These are phyloP conservation scores for Nakazawaea wyomingensis DNA, from an alignment of 805 yeast genomes.

Conservation along the genomic window DNA sequence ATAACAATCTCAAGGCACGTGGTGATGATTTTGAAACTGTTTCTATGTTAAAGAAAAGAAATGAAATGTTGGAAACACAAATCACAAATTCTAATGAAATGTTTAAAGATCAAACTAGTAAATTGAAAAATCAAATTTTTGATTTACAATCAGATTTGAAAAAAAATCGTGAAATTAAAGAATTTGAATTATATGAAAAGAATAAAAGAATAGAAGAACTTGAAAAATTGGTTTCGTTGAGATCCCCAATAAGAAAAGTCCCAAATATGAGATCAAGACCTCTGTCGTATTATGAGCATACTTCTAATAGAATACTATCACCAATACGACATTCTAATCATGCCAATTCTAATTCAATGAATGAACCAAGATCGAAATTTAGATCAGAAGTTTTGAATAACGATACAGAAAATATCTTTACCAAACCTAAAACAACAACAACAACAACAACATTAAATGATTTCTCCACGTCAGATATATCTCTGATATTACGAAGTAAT, in stretches of 20 bases:
- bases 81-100: conserved; percentile 7
- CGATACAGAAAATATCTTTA: neutral
- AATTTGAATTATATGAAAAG: conserved; percentile 20
- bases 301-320: conserved; percentile 3
- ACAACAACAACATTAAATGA: neutral
- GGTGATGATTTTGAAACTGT: neutral
- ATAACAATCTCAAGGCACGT: neutral
- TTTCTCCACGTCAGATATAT: conserved; percentile 6
- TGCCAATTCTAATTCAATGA: neutral
- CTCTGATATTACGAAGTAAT: conserved; percentile 4
- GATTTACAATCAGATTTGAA: conserved; percentile 18
- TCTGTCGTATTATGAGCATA: conserved; percentile 5
- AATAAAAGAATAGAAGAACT: conserved; percentile 24
- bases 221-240: too few species aligned
- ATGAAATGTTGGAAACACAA: conserved; percentile 11
- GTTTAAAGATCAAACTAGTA: conserved; percentile 11
- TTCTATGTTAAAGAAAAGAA: neutral
- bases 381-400: conserved; percentile 5
- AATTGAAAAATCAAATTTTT: conserved; percentile 11
- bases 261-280: conserved; percentile 7
- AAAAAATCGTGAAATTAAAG: conserved; percentile 23
- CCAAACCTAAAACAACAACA: neutral
- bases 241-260: too few species aligned
- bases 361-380: neutral
- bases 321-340: conserved; percentile 3